These are phyloP conservation scores for Naganishia vishniacii DNA, from an alignment of 768 basidiomycete genomes.

Conservation along the genomic window DNA sequence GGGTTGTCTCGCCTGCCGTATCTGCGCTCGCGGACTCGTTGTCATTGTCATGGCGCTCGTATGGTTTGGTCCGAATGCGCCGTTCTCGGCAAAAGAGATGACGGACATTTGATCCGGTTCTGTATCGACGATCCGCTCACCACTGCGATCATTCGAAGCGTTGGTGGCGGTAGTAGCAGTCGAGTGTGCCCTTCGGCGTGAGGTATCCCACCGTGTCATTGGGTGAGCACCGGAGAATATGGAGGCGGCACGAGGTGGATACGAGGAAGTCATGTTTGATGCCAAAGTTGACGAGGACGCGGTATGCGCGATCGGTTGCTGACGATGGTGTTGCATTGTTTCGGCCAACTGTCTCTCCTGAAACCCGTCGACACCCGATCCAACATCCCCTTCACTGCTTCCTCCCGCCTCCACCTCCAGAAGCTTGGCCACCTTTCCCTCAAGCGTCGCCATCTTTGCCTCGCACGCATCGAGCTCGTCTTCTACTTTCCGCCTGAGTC, in stretches of 20 bases:
- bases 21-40: conserved; percentile 6
- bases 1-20: conserved; percentile 2
- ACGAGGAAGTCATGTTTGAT: background rate
- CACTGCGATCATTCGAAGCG: background rate
- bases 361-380: conserved; percentile 21
- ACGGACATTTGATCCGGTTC: conserved; percentile 18
- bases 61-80: background rate
- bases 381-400: background rate
- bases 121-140: background rate
- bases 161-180: background rate
- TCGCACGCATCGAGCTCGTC: conserved; percentile 71
- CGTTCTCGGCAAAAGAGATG: conserved; percentile 4
- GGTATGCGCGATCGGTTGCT: background rate
- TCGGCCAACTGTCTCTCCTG: conserved; percentile 23
- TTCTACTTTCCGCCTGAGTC: conserved; percentile 63
- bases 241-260: background rate
- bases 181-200: background rate
- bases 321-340: background rate
- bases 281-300: conserved; percentile 7
- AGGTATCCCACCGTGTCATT: background rate
- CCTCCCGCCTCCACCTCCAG: conserved; percentile 25
- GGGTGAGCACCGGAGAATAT: background rate
- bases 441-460: conserved; percentile 65
- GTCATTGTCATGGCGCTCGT: background rate
- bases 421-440: conserved; percentile 56